Percentiles rank a stretch among this genome's conserved stretches.
Conservation (phyloP, 352 stramenopile genomes). For the Globisporangium rhizosaccharum region DNA sequence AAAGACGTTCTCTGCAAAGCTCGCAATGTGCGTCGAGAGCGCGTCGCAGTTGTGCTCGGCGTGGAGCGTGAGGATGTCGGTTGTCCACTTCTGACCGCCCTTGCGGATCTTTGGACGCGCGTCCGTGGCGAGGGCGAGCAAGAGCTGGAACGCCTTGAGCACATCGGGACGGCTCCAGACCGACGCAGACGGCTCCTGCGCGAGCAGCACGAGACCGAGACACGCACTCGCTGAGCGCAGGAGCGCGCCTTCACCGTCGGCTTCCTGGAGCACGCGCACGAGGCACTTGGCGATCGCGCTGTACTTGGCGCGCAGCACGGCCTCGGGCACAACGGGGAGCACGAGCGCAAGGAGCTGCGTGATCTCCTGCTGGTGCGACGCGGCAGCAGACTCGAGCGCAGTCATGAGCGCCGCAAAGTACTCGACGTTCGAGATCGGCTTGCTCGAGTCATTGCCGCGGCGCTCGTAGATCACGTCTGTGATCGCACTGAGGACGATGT, state of each 20-base stretch:
- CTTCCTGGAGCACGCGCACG: slow-evolving; percentile 65
- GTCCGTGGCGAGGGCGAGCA: slow-evolving; percentile 75
- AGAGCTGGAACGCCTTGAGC: slow-evolving; percentile 70
- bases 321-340: slow-evolving; percentile 60
- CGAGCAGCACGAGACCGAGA: slow-evolving; percentile 56
- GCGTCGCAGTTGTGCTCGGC: slow-evolving; percentile 63
- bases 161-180: slow-evolving; percentile 67
- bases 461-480: slow-evolving; percentile 81
- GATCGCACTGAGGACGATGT: slow-evolving; percentile 79
- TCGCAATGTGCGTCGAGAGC: slow-evolving; percentile 84
- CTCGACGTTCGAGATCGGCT: slow-evolving; percentile 68
- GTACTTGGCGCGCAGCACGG: slow-evolving; percentile 80
- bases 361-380: slow-evolving; percentile 75
- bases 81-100: slow-evolving; percentile 63
- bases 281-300: slow-evolving; percentile 62
- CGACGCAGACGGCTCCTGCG: slow-evolving; percentile 57
- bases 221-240: slow-evolving; percentile 62
- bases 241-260: slow-evolving; percentile 49
- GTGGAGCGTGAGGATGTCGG: slow-evolving; percentile 70
- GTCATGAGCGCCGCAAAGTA: slow-evolving; percentile 88
- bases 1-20: slow-evolving; percentile 83
- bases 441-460: slow-evolving; percentile 20
- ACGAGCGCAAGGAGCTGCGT: slow-evolving; percentile 71
- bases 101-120: slow-evolving; percentile 83
- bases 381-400: slow-evolving; percentile 63